These are phyloP conservation scores for Sistotremastrum niveocremeum DNA, from an alignment of 768 basidiomycete species.

Conservation along the genomic window DNA sequence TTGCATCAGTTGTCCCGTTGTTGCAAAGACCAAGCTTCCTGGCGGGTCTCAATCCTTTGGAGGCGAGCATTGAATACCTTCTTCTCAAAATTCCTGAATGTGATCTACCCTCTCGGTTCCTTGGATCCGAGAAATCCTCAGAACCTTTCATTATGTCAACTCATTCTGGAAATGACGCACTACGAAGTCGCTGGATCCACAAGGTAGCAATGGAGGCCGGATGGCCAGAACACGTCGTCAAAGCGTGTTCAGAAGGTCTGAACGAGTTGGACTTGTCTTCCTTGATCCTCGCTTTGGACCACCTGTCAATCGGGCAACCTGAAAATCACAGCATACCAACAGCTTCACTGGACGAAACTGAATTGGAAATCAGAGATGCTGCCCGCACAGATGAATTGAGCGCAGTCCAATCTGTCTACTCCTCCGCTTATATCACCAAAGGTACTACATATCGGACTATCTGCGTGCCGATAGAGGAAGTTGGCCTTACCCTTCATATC, in stretches of 20 bases:
- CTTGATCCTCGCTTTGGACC: conserved; percentile 42
- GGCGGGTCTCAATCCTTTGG: conserved; percentile 41
- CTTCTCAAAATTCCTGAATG: conserved; percentile 76
- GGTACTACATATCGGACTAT: no score
- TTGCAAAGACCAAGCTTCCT: conserved; percentile 35
- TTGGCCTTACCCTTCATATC: conserved; percentile 54
- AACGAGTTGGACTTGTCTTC: conserved; percentile 35
- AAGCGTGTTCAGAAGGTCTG: conserved; percentile 28
- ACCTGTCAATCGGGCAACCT: conserved; percentile 36
- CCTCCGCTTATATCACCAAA: conserved; percentile 27
- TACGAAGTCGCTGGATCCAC: conserved; percentile 71
- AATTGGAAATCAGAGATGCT: conserved; percentile 21
- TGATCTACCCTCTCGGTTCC: conserved; percentile 65
- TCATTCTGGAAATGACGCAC: conserved; percentile 45
- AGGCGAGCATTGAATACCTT: conserved; percentile 76
- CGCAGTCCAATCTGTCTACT: conserved; percentile 34
- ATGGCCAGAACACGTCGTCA: conserved; percentile 62
- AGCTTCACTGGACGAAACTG: conserved; percentile 27
- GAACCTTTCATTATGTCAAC: conserved; percentile 54
- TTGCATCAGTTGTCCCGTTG: no score
- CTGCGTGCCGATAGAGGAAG: conserved; percentile 17
- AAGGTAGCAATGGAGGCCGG: conserved; percentile 74
- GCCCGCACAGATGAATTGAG: conserved; percentile 12
- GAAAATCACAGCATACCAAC: conserved; percentile 7
- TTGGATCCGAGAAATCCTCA: conserved; percentile 51